Percentiles rank a stretch among this genome's conserved stretches.
These are phyloP conservation scores for Chromera velia DNA, from an alignment of 73 alveolate species.

Conservation along the genomic window DNA sequence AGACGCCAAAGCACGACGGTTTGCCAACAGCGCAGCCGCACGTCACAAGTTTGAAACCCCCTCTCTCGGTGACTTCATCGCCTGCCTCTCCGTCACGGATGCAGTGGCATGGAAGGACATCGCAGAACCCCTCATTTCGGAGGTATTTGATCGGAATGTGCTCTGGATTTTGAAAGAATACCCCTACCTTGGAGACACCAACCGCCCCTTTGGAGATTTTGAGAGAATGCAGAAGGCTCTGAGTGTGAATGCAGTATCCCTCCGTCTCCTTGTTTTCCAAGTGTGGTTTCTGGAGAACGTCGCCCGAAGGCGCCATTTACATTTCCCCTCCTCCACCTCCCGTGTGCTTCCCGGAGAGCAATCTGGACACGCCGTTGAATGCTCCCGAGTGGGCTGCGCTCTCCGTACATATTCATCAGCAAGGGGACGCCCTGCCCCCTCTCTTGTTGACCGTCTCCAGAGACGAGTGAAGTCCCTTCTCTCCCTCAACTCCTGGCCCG, in stretches of 20 bases:
- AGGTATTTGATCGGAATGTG: conserved; percentile 1
- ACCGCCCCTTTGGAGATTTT: no score
- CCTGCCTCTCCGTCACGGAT: not conserved
- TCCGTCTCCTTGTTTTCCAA: not conserved
- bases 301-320: no score
- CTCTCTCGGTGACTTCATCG: conserved; percentile 2
- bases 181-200: not conserved
- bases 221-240: not conserved
- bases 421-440: no score
- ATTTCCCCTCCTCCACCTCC: no score
- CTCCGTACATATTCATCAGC: no score
- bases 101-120: not conserved
- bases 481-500: no score
- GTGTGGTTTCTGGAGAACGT: conserved; percentile 7
- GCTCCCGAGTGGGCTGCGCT: no score
- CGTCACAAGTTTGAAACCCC: not conserved
- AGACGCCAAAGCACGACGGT: not conserved
- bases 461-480: no score
- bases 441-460: no score
- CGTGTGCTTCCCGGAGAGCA: no score
- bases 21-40: not conserved
- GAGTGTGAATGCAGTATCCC: no score
- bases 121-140: not conserved
- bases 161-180: not conserved
- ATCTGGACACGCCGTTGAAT: no score